These are phyloP conservation scores for Mollisia scopiformis DNA, from an alignment of 2,329 filamentous ascomycete species.

Conservation along the genomic window DNA sequence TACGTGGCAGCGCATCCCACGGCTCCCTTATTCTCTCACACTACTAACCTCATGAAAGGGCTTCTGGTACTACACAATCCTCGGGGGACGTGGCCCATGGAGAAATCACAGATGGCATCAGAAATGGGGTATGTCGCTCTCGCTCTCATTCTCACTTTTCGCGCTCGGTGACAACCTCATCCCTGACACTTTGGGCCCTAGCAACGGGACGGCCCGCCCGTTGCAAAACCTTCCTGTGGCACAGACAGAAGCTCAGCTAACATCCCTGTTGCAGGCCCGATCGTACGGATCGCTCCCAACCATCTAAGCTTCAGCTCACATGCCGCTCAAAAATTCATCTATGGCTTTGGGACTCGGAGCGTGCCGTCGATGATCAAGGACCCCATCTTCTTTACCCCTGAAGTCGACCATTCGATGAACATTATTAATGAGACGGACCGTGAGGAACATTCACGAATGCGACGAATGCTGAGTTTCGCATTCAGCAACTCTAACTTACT, in stretches of 20 bases:
- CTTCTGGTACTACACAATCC: constrained; percentile 23
- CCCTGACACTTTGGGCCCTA: neutral
- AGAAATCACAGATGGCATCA: constrained; percentile 23
- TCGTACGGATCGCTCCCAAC: constrained; percentile 33
- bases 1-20: neutral
- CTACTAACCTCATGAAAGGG: constrained; percentile 11
- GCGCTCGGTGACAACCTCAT: neutral
- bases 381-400: constrained; percentile 25
- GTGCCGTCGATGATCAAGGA: constrained; percentile 23
- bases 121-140: constrained; percentile 20
- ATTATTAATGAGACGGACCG: constrained; percentile 27
- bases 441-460: constrained; percentile 26
- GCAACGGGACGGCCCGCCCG: constrained; percentile 1
- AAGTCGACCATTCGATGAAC: constrained; percentile 27
- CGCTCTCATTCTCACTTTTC: neutral
- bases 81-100: constrained; percentile 21
- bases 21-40: neutral
- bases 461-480: constrained; percentile 26
- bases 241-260: neutral
- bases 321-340: constrained; percentile 61
- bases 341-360: constrained; percentile 55
- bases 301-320: constrained; percentile 42
- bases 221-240: neutral
- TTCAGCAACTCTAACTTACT: constrained; percentile 26
- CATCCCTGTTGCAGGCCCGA: constrained; percentile 24